phyloP scores from a whole-genome alignment of 2,329 filamentous ascomycete genomes.

The Whalleya microplaca region DNA sequence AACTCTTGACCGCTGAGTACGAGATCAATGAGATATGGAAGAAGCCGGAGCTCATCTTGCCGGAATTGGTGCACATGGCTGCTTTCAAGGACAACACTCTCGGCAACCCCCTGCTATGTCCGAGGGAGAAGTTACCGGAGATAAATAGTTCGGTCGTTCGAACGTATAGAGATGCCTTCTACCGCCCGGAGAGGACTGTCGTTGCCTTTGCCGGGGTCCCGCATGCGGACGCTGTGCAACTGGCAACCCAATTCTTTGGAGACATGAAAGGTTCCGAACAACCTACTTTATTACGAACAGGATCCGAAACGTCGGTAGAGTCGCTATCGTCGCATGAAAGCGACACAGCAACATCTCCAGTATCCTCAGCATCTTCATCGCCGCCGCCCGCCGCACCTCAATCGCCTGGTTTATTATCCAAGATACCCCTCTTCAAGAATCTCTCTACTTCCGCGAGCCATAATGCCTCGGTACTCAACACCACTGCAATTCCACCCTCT shows the following conservation, averaged over 20 bases:
- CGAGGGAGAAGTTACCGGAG: conserved; percentile 74
- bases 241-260: conserved; percentile 87
- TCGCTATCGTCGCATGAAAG: conserved; percentile 41
- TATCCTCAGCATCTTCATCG: conserved; percentile 38
- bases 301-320: conserved; percentile 60
- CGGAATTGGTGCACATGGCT: conserved; percentile 92
- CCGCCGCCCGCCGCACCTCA: conserved; percentile 43
- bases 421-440: conserved; percentile 88
- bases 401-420: conserved; percentile 73
- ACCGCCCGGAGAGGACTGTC: conserved; percentile 87
- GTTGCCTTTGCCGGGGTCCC: conserved; percentile 92
- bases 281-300: conserved; percentile 55
- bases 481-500: conserved; percentile 47
- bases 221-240: conserved; percentile 75
- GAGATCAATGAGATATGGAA: conserved; percentile 98
- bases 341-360: conserved; percentile 39
- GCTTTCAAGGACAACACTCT: conserved; percentile 96
- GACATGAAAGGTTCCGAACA: conserved; percentile 71
- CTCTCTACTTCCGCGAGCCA: conserved; percentile 74
- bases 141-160: conserved; percentile 77
- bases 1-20: conserved; percentile 90
- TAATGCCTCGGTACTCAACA: conserved; percentile 59
- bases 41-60: conserved; percentile 93
- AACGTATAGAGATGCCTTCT: conserved; percentile 82
- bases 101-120: conserved; percentile 90